Base-by-base conservation (phyloP, 2,329 filamentous ascomycete genomes). In the Chaetomiaceae sp. region DNA sequence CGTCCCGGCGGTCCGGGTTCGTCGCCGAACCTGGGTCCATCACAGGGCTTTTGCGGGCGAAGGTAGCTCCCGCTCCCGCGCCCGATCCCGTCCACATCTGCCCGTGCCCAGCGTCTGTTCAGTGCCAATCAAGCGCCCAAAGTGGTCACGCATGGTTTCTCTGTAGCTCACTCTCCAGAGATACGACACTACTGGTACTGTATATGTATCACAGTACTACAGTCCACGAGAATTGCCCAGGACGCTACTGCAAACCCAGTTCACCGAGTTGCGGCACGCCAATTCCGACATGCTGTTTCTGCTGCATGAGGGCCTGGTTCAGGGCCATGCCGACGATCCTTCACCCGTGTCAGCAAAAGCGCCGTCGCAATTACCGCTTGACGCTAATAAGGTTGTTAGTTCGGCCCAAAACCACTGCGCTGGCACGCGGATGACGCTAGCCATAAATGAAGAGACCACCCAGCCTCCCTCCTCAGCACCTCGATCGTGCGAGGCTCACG, bases 1-100 rank as follows among this genome's bases (percentile, higher is more conserved):
- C 24, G 43, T 48, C 49, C 51, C 49, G 29, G 44, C 37, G 27
- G 41, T 17, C 30, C 36, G 51, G 51, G 35, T 51, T 48, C 36
- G 33, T 24, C 30, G 38, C 47, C 33, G 39, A 15, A 36, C n/a
- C 10, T 12, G 29, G 39, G 12, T 32, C 48, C 30, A 39, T 40
- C 39, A 14, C 39, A 35, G 33, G 38, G 35, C 26, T 32, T 39
- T 50, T 44, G 22, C 39, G 27, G 42, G 20, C 41, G 30, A 24
- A 24, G 22, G 22, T 46, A 54, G 42, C 30, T 48, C 52, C 52
- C 47, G 48, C 45, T 52, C 50, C 52, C 50, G 47, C 42, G 47
- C 40, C 50, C 50, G 40, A 47, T 38, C 41, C 44, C 4, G 6
- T 11, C 47, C 33, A 37, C 14, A 19, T 17, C n/a, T 42, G 26